phyloP scores from a whole-genome alignment of 2,329 filamentous ascomycete species.

The Pseudocercospora pini-densiflorae region DNA sequence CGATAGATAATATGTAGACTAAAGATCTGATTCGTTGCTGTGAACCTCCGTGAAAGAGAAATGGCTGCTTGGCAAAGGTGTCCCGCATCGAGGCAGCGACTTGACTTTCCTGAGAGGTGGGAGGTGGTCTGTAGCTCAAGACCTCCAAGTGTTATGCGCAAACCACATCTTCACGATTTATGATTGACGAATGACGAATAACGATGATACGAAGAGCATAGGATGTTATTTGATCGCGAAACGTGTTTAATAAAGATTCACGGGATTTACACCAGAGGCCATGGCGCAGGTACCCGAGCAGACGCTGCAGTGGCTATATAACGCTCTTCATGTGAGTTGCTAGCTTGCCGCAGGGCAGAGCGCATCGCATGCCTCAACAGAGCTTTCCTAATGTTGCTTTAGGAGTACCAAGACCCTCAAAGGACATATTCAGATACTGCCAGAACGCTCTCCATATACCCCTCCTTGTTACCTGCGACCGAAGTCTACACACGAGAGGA shows the following conservation, averaged over 20 bases:
- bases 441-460: constrained; percentile 76
- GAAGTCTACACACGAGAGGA: constrained; percentile 96
- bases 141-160: no score
- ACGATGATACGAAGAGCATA: constrained; percentile 13
- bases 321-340: constrained; percentile 67
- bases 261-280: neutral
- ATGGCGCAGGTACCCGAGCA: constrained; percentile 79
- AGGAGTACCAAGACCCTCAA: constrained; percentile 95
- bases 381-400: constrained; percentile 19
- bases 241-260: neutral
- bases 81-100: neutral
- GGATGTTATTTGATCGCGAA: neutral
- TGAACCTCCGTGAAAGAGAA: no score
- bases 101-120: neutral
- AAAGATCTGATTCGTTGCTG: no score
- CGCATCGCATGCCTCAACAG: neutral
- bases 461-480: constrained; percentile 81
- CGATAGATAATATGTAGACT: no score
- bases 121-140: no score
- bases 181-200: constrained; percentile 1
- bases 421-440: constrained; percentile 92
- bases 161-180: neutral
- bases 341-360: neutral
- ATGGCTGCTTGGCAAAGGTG: neutral
- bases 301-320: constrained; percentile 94